These are phyloP conservation scores for Zygotorulaspora florentina DNA, from an alignment of 805 yeast genomes.

Conservation along the genomic window DNA sequence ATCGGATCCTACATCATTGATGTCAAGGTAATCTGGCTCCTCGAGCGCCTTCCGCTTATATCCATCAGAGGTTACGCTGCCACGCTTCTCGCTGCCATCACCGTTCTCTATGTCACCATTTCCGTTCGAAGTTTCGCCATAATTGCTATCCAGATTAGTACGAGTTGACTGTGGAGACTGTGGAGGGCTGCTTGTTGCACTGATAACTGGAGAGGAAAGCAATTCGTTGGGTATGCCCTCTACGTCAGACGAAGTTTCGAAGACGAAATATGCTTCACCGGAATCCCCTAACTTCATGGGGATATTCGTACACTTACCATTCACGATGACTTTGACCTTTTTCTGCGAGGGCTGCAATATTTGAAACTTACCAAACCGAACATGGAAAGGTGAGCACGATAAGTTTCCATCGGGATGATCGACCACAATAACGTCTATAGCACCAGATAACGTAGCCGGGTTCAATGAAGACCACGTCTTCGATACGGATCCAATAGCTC, in stretches of 20 bases:
- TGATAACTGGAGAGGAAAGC: slow-evolving; percentile 80
- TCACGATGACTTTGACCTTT: slow-evolving; percentile 83
- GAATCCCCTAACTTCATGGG: slow-evolving; percentile 98
- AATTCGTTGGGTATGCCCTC: slow-evolving; percentile 68
- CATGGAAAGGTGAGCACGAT: slow-evolving; percentile 94
- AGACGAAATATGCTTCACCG: slow-evolving; percentile 96
- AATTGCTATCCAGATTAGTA: slow-evolving; percentile 25
- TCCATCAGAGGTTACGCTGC: not conserved
- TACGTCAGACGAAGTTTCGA: slow-evolving; percentile 64
- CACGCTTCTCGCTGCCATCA: not conserved
- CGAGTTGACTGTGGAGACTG: slow-evolving; percentile 23
- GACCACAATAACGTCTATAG: slow-evolving; percentile 92
- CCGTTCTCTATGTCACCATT: slow-evolving; percentile 32
- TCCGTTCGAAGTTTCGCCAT: slow-evolving; percentile 17
- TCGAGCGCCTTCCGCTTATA: slow-evolving; percentile 15
- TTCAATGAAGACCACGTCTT: slow-evolving; percentile 96
- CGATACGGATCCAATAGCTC: slow-evolving; percentile 91
- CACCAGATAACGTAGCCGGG: slow-evolving; percentile 95
- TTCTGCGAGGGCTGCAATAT: slow-evolving; percentile 91
- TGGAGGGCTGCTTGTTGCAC: slow-evolving; percentile 62
- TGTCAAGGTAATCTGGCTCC: slow-evolving; percentile 36
- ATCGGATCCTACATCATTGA: slow-evolving; percentile 15
- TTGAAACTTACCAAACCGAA: slow-evolving; percentile 92
- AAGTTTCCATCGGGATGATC: slow-evolving; percentile 77
- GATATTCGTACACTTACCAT: slow-evolving; percentile 71